Base-by-base conservation (phyloP, 768 basidiomycete genomes). In the Gymnopilus dilepis region DNA sequence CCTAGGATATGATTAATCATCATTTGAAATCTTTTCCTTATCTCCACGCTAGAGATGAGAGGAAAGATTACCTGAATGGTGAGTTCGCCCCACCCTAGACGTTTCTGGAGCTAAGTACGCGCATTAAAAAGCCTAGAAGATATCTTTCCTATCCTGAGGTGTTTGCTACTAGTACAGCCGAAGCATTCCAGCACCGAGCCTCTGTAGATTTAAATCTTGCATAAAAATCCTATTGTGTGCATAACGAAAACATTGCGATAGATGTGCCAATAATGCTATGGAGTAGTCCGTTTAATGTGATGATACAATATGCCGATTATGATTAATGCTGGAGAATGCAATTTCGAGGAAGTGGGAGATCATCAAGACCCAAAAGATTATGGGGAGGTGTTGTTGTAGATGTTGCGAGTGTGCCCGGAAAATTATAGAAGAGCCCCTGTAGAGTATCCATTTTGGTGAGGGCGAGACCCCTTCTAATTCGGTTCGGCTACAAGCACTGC, bases 341-440 rank as follows among this genome's bases (percentile, higher is more conserved):
- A 41, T 17, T 13, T 15, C 9, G 28, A 2, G 47, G 7, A n/a
- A n/a, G n/a, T n/a, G n/a, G n/a, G n/a, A n/a, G 43, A 28, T 50
- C 47, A 6, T 50, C 47, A 19, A 50, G 47, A 50, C 8, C 28
- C 2, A 28, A 50, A 28, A 50, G 15, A 50, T 50, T 50, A 50
- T 5, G 26, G 15, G 13, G 28, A 3, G 15, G 7, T 13, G 47
- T 50, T 8, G n/a, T 50, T 7, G 26, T 50, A 50, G 26, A 47
- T 24, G 22, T 26, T 28, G 41, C 26, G 22, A 11, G 34, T 50
- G 47, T 15, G 7, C 28, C 11, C 47, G 47, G 28, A 31, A 17
- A 50, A 50, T 50, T 50, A 50, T 50, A 50, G 19, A 28, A 50
- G n/a, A 30, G 47, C n/a, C 47, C 47, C n/a, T 50, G 47, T 50